Evolutionary conservation across 352 stramenopile genomes (phyloP), one percentile per base, ranked within the genome.

Genomic region (Phytophthora capsici): DNA sequence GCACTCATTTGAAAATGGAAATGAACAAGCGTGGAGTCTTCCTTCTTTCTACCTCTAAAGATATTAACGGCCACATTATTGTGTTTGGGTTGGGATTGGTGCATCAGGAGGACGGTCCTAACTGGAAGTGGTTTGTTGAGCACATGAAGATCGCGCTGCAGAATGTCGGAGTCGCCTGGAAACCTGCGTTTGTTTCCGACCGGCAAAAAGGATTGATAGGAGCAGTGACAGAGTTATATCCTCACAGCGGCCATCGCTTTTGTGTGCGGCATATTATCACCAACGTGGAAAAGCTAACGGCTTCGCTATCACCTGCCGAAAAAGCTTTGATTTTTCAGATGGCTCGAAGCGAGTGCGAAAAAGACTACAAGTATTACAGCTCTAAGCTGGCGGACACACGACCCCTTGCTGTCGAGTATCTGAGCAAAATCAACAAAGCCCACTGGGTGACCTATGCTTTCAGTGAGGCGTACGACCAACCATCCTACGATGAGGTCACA

Each of bases 21-120:
- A 53, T 48, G 43, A 62, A 54, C 20, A 54, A 62, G n/a, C 43
- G 54, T 1, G 54, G 54, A 9, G 23, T 62, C 3, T 62, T 47
- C 12, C 20, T 62, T 1, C 6, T 62, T 1, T 4, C 26, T 2
- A 52, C 53, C 6, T 34, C 53, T 1, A 52, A 52, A 38, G 19
- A 61, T 14, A 22, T 61, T 2, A 32, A 52, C 16, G 28, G 41
- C n/a, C 28, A 52, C 19, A 52, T 52, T 10, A 5, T 61, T 12
- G 43, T 48, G 9, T 62, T 54, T 37, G 30, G 32, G 4, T 28
- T 62, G 5, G 54, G 10, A 0, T 22, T 62, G 10, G 54, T 46
- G 0, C 10, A 26, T 17, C 41, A 62, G 22, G 43, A 62, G 10
- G 30, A 62, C 32, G 13, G 22, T 2, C 20, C 19, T 0, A 54